A percentile compares a stretch with the other conserved stretches of the same genome.
These are phyloP conservation scores for Russula virescens DNA, from an alignment of 768 basidiomycete species.

Conservation along the genomic window DNA sequence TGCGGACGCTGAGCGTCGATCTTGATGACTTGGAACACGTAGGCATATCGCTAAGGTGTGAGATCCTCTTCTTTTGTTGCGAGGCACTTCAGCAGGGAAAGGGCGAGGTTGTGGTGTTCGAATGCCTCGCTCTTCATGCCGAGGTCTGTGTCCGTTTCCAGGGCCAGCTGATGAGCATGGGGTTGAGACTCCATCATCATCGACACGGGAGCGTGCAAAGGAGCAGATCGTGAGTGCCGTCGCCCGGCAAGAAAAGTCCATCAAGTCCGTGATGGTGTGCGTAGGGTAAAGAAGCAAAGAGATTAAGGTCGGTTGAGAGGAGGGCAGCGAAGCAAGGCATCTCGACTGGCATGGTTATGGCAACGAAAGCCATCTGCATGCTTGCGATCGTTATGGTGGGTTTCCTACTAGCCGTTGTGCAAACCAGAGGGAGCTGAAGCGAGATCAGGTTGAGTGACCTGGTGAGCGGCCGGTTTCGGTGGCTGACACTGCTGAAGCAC, in stretches of 20 bases:
- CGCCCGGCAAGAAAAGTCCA: slow-evolving; percentile 52
- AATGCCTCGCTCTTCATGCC: slow-evolving; percentile 24
- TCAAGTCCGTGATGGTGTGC: slow-evolving; percentile 69
- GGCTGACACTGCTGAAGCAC: slow-evolving; percentile 39
- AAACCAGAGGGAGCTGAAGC: background rate
- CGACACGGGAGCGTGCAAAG: slow-evolving; percentile 16
- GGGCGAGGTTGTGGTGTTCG: slow-evolving; percentile 29
- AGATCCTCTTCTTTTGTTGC: slow-evolving; percentile 44
- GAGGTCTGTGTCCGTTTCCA: slow-evolving; percentile 30
- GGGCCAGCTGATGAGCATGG: slow-evolving; percentile 24
- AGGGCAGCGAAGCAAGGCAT: slow-evolving; percentile 54
- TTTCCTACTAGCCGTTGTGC: slow-evolving; percentile 34
- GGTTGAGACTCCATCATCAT: slow-evolving; percentile 4
- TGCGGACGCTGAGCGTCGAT: slow-evolving; percentile 20
- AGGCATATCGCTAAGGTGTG: slow-evolving; percentile 29
- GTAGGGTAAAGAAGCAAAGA: slow-evolving; percentile 64
- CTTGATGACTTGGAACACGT: background rate
- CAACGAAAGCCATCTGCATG: slow-evolving; percentile 28
- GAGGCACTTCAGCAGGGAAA: slow-evolving; percentile 36
- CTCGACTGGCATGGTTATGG: slow-evolving; percentile 24
- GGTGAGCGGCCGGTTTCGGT: slow-evolving; percentile 37
- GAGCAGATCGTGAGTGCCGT: slow-evolving; percentile 32
- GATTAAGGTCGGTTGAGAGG: slow-evolving; percentile 71
- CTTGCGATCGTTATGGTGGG: slow-evolving; percentile 31
- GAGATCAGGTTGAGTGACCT: slow-evolving; percentile 26